Evolutionary conservation across 495 filamentous ascomycete genomes (phyloP).

Genomic region (Penicillium tannophilum): DNA sequence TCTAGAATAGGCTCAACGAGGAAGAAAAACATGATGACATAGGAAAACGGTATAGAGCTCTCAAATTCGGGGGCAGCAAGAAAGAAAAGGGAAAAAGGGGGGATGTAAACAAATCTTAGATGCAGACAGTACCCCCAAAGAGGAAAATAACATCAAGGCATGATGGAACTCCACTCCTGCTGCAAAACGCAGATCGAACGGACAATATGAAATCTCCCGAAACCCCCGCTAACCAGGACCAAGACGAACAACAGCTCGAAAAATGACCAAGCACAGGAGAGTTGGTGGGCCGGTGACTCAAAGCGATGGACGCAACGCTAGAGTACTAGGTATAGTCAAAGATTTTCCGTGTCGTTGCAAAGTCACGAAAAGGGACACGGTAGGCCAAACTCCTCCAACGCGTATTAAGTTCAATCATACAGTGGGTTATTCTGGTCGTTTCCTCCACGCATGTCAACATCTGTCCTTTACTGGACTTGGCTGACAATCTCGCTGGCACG

Average conservation of each 20-base stretch:
- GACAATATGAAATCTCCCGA: conserved; percentile 3
- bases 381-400: conserved; percentile 24
- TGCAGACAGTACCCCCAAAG: neutral
- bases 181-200: neutral
- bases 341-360: conserved; percentile 19
- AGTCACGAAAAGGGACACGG: conserved; percentile 15
- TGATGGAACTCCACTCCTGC: neutral
- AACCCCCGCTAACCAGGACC: conserved; percentile 8
- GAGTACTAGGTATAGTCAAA: conserved; percentile 20
- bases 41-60: conserved; percentile 32
- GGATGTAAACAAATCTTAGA: conserved; percentile 5
- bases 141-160: conserved; percentile 1
- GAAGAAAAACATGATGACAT: conserved; percentile 18
- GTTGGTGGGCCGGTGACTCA: neutral
- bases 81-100: conserved; percentile 5
- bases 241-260: conserved; percentile 12
- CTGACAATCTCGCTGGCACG: conserved; percentile 95
- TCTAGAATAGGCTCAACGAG: conserved; percentile 15
- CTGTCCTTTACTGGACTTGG: conserved; percentile 75
- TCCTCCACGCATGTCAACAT: neutral
- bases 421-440: conserved; percentile 11
- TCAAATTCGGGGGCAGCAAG: conserved; percentile 24
- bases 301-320: neutral
- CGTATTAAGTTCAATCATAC: conserved; percentile 25
- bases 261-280: conserved; percentile 5